Evolutionary conservation across 306 rosid species (phyloP).

Genomic region (Dalbergia cultrata): DNA sequence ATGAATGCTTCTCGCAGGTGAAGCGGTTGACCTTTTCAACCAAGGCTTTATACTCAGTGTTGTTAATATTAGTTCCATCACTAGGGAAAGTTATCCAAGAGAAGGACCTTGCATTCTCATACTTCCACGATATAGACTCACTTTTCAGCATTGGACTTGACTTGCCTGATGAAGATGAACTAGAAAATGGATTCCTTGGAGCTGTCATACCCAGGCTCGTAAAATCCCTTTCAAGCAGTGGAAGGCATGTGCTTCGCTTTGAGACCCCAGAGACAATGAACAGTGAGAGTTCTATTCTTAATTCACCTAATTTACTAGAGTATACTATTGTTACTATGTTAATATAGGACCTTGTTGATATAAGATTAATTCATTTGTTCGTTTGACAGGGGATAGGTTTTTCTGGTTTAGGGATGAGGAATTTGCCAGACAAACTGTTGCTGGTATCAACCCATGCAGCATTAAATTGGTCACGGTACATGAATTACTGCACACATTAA

Average conservation of each 20-base stretch:
- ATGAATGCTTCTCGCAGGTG: constrained; percentile 71
- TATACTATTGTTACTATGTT: no score
- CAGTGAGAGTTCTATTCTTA: constrained; percentile 43
- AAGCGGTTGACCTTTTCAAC: constrained; percentile 65
- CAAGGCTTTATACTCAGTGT: constrained; percentile 51
- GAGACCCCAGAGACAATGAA: constrained; percentile 62
- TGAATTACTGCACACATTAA: not conserved
- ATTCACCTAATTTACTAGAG: no score
- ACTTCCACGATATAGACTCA: constrained; percentile 66
- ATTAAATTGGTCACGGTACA: constrained; percentile 65
- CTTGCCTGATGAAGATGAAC: constrained; percentile 48
- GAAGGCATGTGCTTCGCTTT: constrained; percentile 58
- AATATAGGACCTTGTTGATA: not conserved
- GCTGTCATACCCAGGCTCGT: constrained; percentile 63
- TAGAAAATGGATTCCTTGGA: constrained; percentile 46
- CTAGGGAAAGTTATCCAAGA: constrained; percentile 51
- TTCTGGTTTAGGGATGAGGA: constrained; percentile 84
- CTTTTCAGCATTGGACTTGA: constrained; percentile 63
- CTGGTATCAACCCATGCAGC: constrained; percentile 80
- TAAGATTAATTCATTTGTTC: not conserved
- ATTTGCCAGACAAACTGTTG: constrained; percentile 84
- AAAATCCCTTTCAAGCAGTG: constrained; percentile 18
- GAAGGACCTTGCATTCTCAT: constrained; percentile 52
- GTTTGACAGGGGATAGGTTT: constrained; percentile 68
- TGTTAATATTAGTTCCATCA: constrained; percentile 62